Conservation (phyloP, 1,284 basidiomycete genomes). For the Caloboletus firmus region DNA sequence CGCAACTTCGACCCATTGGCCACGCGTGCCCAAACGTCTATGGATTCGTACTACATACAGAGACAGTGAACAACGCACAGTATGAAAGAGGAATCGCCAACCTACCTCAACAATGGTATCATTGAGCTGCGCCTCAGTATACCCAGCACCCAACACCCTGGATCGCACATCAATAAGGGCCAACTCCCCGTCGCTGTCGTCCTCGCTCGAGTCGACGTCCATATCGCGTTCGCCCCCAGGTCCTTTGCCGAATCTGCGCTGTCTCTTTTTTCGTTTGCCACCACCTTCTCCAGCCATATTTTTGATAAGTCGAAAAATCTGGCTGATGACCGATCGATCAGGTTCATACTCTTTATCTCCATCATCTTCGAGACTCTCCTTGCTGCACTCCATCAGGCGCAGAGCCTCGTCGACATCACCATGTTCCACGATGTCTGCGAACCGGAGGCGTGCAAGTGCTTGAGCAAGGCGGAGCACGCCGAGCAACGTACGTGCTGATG, state of each 20-base stretch:
- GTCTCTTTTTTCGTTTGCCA: slow-evolving; percentile 41
- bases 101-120: slow-evolving; percentile 78
- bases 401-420: slow-evolving; percentile 96
- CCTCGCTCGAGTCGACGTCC: slow-evolving; percentile 58
- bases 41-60: slow-evolving; percentile 70
- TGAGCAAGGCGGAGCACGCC: slow-evolving; percentile 94
- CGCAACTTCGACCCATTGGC: slow-evolving; percentile 77
- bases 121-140: slow-evolving; percentile 87
- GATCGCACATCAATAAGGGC: slow-evolving; percentile 83
- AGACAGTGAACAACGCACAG: slow-evolving; percentile 11
- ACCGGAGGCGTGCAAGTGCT: slow-evolving; percentile 89
- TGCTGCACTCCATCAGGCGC: slow-evolving; percentile 94
- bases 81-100: slow-evolving; percentile 13
- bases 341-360: slow-evolving; percentile 65
- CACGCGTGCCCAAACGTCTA: slow-evolving; percentile 73
- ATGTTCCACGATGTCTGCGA: slow-evolving; percentile 76
- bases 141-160: slow-evolving; percentile 82
- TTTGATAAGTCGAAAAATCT: slow-evolving; percentile 89
- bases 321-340: slow-evolving; percentile 77
- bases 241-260: slow-evolving; percentile 62
- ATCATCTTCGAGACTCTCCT: slow-evolving; percentile 85
- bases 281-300: slow-evolving; percentile 63
- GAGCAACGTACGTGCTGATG: slow-evolving; percentile 94
- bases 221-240: slow-evolving; percentile 67
- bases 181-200: slow-evolving; percentile 65